Evolutionary conservation across 768 basidiomycete genomes (phyloP).

Genomic region (Macrocybe gigantea): DNA sequence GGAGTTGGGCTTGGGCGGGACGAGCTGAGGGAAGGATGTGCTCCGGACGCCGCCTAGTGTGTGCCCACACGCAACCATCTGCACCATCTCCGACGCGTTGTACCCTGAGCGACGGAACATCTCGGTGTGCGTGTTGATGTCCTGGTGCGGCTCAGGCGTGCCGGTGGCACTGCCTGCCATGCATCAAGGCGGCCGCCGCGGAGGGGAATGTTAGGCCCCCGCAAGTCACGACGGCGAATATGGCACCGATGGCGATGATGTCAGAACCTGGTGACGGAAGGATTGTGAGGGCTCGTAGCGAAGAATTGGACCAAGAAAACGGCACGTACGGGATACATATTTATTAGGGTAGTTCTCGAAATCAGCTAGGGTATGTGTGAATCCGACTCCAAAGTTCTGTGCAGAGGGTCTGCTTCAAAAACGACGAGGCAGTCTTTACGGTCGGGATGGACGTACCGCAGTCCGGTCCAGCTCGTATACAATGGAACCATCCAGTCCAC

Average conservation of each 20-base stretch:
- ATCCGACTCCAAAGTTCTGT: slow-evolving; percentile 44
- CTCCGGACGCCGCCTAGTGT: slow-evolving; percentile 44
- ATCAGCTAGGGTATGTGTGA: slow-evolving; percentile 35
- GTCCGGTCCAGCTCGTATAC: slow-evolving; percentile 36
- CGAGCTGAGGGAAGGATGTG: slow-evolving; percentile 38
- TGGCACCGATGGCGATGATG: slow-evolving; percentile 32
- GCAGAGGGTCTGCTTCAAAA: not conserved
- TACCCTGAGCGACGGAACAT: slow-evolving; percentile 40
- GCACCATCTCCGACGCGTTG: slow-evolving; percentile 40
- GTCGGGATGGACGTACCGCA: slow-evolving; percentile 24
- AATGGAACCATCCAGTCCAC: slow-evolving; percentile 47
- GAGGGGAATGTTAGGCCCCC: slow-evolving; percentile 37
- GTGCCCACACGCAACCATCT: slow-evolving; percentile 46
- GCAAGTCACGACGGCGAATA: slow-evolving; percentile 33
- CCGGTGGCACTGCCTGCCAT: slow-evolving; percentile 27
- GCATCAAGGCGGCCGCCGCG: slow-evolving; percentile 38
- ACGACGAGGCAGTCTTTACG: not conserved
- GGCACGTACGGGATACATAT: slow-evolving; percentile 33
- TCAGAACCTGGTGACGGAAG: slow-evolving; percentile 31
- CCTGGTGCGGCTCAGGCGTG: slow-evolving; percentile 38
- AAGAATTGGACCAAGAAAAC: slow-evolving; percentile 1
- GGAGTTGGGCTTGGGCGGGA: slow-evolving; percentile 25
- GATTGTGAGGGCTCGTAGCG: not conserved
- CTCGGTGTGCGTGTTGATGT: slow-evolving; percentile 29
- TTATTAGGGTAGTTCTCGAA: slow-evolving; percentile 36